Evolutionary conservation across 192 early-diverging fungal genomes (phyloP).

Genomic region (Thoreauomyces humboldtii): DNA sequence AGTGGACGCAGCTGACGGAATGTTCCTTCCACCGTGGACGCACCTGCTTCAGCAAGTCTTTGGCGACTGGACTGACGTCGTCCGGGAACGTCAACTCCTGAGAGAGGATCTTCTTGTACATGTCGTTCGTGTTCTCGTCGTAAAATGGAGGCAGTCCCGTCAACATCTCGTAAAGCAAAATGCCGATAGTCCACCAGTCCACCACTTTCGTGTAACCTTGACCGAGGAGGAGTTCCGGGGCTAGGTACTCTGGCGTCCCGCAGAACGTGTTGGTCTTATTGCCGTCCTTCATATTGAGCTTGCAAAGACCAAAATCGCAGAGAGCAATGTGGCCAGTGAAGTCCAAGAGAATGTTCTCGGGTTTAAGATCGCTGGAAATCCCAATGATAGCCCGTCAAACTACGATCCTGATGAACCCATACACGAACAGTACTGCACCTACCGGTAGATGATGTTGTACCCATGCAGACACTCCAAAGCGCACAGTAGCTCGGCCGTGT

Average conservation of each 20-base stretch:
- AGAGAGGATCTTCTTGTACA: constrained; percentile 87
- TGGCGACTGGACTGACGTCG: constrained; percentile 32
- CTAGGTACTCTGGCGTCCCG: constrained; percentile 89
- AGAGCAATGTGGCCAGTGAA: constrained; percentile 91
- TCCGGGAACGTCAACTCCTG: constrained; percentile 72
- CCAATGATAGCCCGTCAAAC: too few relatives aligned
- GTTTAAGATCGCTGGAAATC: constrained; percentile 78
- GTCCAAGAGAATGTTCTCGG: constrained; percentile 93
- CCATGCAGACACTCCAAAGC: constrained; percentile 92
- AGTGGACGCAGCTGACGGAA: too few relatives aligned
- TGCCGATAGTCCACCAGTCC: constrained; percentile 98
- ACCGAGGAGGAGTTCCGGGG: constrained; percentile 78
- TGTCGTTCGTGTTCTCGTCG: constrained; percentile 91
- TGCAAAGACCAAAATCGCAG: constrained; percentile 91
- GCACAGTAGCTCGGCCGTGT: constrained; percentile 86
- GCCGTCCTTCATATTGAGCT: constrained; percentile 90
- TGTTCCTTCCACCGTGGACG: neutral
- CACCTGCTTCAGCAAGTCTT: constrained; percentile 46
- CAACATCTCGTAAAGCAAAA: constrained; percentile 73
- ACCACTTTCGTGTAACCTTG: constrained; percentile 89
- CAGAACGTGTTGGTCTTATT: constrained; percentile 89
- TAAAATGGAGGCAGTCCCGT: constrained; percentile 77
- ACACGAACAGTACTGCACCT: too few relatives aligned
- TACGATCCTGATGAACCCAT: too few relatives aligned
- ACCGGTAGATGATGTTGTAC: constrained; percentile 81